Base-by-base conservation (phyloP, 768 basidiomycete genomes). In the Chalciporus piperatus region DNA sequence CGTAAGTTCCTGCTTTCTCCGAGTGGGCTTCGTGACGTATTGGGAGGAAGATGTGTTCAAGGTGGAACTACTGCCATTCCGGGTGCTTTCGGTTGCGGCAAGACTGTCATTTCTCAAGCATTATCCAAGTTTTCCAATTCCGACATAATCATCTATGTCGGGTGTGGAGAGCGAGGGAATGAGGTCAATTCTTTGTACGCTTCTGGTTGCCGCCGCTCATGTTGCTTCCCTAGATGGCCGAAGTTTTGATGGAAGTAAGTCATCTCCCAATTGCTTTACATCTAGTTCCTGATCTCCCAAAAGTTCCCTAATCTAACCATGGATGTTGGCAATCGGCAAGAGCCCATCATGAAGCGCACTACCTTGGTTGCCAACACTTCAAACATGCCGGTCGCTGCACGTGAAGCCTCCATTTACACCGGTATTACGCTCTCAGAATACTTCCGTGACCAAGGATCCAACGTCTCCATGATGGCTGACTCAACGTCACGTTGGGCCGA, bases 261-360 rank as follows among this genome's bases (percentile, higher is more conserved):
- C 45, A 47, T 41, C 52, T 25, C 4, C 19, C 38, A 25, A 5
- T 50, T 23, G 48, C 39, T 55, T 27, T 48, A 43, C 25, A 54
- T 43, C 35, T 35, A n/a, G 27, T 50, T 33, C 28, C 55, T 63
- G 57, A 62, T 47, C 28, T 33, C 37, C 5, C 51, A 16, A 43
- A 54, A 76, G 85, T 91, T 90, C 85, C 97, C 97, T 41, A 76
- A 92, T 71, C 77, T 99, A 27, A 92, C 89, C 2, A 90, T 98
- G 87, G 93, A 97, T 45, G 76, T 96, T 48, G 87, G 81, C 20
- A 85, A 89, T 58, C 92, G 93, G 45, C 85, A 95, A 80, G 97
- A 99, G 70, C 97, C 97, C 30, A 98, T 99, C 78, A 99, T 99
- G 97, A 99, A 99, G 74, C 95, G 97, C 53, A 99, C 97, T 0